Base-by-base conservation (phyloP, 352 stramenopile genomes). In the Pythium scleroteichum region DNA sequence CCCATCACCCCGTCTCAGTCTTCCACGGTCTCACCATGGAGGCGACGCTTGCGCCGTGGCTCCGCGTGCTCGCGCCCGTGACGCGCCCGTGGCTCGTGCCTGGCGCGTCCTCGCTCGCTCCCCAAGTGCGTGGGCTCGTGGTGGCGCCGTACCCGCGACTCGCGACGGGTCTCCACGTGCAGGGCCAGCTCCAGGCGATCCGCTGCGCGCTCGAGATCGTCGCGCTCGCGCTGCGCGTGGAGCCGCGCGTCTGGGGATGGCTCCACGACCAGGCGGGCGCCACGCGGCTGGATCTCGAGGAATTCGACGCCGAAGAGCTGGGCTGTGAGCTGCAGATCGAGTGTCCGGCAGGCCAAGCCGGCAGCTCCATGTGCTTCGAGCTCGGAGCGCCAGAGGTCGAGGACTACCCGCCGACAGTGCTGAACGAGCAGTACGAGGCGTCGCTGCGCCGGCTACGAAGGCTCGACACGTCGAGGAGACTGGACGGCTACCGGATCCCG, bases 181-280 rank as follows among this genome's bases (percentile, higher is more conserved):
- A 35, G 5, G 29, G 29, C 29, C 29, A 35, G 29, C 29, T 35
- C 29, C 29, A 35, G 29, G 5, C 5, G 29, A 26, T 42, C 24
- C 9, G 47, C 4, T 42, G 47, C 24, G 47, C 47, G 1, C 33
- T 53, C 24, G 47, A 53, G 27, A 10, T 53, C 14, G 24, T 53
- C 9, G 47, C 47, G n/a, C 27, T 53, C 8, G 47, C 47, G 12
- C 27, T 53, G 12, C 47, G n/a, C 5, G 17, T 53, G 4, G 47
- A 53, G 13, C 47, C 47, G 27, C 27, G 47, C 47, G 47, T 53
- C 24, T 53, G 47, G 47, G 47, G 24, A 26, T 26, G 39, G 14
- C 24, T 53, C n/a, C 8, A 35, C 10, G 27, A 53, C 47, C 3
- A 35, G 13, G 14, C 13, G 3, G 47, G 27, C 1, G 24, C 33